These are phyloP conservation scores for Aspergillus diversus DNA, from an alignment of 495 filamentous ascomycete genomes.

Conservation along the genomic window DNA sequence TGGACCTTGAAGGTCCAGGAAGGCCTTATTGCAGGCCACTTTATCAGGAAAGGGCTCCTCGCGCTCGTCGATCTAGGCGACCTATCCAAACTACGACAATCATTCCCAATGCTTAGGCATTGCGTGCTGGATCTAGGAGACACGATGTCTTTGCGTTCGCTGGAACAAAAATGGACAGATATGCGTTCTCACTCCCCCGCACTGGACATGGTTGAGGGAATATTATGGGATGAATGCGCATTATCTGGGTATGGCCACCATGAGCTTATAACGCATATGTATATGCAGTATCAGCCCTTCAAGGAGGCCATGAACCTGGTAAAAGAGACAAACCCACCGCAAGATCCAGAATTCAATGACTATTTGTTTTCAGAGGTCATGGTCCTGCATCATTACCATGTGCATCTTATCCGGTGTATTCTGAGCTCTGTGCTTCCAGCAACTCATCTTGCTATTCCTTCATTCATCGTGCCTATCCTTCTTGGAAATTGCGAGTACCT, in stretches of 20 bases:
- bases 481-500: neutral
- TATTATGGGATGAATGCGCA: neutral
- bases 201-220: neutral
- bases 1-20: neutral
- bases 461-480: conserved; percentile 1
- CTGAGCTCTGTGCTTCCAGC: neutral
- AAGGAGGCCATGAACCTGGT: neutral
- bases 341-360: neutral
- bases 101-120: neutral
- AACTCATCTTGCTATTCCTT: neutral
- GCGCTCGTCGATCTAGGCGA: neutral
- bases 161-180: neutral
- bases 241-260: neutral
- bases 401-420: neutral
- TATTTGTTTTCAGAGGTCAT: neutral
- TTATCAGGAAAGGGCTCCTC: neutral
- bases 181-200: neutral
- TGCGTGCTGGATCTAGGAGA: neutral
- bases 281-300: neutral
- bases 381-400: conserved; percentile 2
- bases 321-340: neutral
- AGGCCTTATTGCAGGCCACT: neutral
- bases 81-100: neutral
- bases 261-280: neutral
- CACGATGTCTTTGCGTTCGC: neutral